These are phyloP conservation scores for Cladobotryum protrusum DNA, from an alignment of 2,329 filamentous ascomycete genomes.

Conservation along the genomic window DNA sequence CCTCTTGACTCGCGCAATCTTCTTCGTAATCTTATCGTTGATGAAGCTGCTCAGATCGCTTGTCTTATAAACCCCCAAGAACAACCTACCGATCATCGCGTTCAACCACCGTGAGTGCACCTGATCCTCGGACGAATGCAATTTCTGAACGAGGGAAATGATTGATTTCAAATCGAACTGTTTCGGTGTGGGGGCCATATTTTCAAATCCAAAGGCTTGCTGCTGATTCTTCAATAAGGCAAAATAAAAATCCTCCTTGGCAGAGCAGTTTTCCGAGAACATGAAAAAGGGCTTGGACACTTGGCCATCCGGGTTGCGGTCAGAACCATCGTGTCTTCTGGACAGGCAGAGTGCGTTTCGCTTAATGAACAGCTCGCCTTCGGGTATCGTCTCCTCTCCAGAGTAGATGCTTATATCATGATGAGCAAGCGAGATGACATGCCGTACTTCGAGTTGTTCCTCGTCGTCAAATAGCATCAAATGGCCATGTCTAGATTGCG, in stretches of 20 bases:
- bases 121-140: constrained; percentile 90
- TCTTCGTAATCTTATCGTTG: constrained; percentile 84
- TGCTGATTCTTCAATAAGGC: constrained; percentile 81
- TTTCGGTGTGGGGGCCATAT: constrained; percentile 57
- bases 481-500: constrained; percentile 69
- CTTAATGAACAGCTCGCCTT: constrained; percentile 94
- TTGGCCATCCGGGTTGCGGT: constrained; percentile 48
- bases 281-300: constrained; percentile 81
- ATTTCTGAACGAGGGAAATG: constrained; percentile 78
- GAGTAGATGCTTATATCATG: constrained; percentile 81
- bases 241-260: constrained; percentile 98
- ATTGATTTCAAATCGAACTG: constrained; percentile 80
- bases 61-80: constrained; percentile 82
- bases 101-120: constrained; percentile 91
- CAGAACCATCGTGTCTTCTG: constrained; percentile 52
- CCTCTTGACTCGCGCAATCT: constrained; percentile 89
- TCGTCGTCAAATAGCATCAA: constrained; percentile 97
- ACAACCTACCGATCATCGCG: constrained; percentile 80
- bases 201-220: constrained; percentile 51
- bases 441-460: constrained; percentile 89
- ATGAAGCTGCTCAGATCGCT: constrained; percentile 73
- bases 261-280: constrained; percentile 90
- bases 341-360: constrained; percentile 79
- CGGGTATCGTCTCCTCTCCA: constrained; percentile 69
- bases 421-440: constrained; percentile 88